These are phyloP conservation scores for Penicillium tannophilum DNA, from an alignment of 495 filamentous ascomycete genomes.

Conservation along the genomic window DNA sequence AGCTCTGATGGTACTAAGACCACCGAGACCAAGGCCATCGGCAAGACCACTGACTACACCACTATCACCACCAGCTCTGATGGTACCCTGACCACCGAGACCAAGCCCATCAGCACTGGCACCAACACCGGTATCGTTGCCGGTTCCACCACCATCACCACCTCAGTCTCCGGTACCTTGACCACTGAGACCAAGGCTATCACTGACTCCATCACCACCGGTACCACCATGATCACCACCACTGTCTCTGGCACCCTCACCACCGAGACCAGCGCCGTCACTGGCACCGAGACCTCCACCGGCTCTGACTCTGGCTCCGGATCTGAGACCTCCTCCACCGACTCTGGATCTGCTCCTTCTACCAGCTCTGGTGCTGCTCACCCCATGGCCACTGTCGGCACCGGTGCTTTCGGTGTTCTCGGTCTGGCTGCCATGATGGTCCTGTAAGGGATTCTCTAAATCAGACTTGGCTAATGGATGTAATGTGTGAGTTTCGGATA, in stretches of 20 bases:
- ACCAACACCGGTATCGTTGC: neutral
- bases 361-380: constrained; percentile 33
- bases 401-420: constrained; percentile 39
- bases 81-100: constrained; percentile 11
- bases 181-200: constrained; percentile 1
- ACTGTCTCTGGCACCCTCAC: constrained; percentile 20
- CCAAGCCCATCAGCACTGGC: neutral
- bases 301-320: constrained; percentile 18
- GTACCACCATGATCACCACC: constrained; percentile 13
- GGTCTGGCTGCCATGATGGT: constrained; percentile 45
- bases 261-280: constrained; percentile 24
- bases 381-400: constrained; percentile 38
- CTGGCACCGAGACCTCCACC: constrained; percentile 17
- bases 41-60: neutral
- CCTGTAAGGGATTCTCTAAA: constrained; percentile 31
- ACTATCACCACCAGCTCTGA: constrained; percentile 12
- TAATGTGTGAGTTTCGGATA: constrained; percentile 2
- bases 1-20: constrained; percentile 21
- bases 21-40: constrained; percentile 14
- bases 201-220: neutral
- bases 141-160: neutral
- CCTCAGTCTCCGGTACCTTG: neutral
- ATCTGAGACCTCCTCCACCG: constrained; percentile 10
- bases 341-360: constrained; percentile 19
- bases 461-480: neutral